phyloP scores from a whole-genome alignment of 164 flowering plant species.

The Malania oleifera region DNA sequence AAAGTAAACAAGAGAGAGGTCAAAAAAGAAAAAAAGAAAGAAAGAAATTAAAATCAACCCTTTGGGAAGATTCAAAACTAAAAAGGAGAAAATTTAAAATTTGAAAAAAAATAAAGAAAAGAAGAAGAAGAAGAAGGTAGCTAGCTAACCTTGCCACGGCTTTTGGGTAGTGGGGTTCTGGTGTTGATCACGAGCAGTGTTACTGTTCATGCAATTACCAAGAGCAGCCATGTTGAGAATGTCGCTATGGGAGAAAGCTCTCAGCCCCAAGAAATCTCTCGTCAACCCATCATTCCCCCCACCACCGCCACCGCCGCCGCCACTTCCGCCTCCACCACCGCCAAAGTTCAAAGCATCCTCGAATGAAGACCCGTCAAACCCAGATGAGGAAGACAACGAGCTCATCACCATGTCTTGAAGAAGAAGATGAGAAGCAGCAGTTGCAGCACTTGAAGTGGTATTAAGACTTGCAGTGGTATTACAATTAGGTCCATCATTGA shows the following conservation, averaged over 20 bases:
- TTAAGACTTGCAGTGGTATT: neutral
- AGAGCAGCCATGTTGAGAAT: constrained; percentile 53
- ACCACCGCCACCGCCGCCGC: constrained; percentile 13
- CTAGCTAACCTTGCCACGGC: constrained; percentile 61
- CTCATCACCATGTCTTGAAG: constrained; percentile 42
- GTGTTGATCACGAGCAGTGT: constrained; percentile 28
- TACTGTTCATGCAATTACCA: constrained; percentile 38
- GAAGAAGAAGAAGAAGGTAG: neutral
- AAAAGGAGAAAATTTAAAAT: neutral
- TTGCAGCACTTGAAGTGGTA: constrained; percentile 9
- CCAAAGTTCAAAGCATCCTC: constrained; percentile 31
- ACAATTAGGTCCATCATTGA: no score
- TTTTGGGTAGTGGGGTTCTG: constrained; percentile 32
- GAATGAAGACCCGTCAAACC: constrained; percentile 32
- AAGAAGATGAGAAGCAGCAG: constrained; percentile 21
- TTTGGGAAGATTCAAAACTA: constrained; percentile 18
- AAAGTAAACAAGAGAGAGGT: no score
- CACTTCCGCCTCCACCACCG: constrained; percentile 20
- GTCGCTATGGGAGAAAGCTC: constrained; percentile 60
- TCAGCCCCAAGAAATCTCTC: constrained; percentile 83
- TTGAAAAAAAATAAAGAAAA: neutral
- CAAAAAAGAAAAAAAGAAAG: neutral
- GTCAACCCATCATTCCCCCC: constrained; percentile 53
- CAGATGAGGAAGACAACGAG: constrained; percentile 29
- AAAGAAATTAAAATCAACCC: constrained; percentile 10